These are phyloP conservation scores for Rubroshorea leprosula DNA, from an alignment of 345 rosid genomes.

Conservation along the genomic window DNA sequence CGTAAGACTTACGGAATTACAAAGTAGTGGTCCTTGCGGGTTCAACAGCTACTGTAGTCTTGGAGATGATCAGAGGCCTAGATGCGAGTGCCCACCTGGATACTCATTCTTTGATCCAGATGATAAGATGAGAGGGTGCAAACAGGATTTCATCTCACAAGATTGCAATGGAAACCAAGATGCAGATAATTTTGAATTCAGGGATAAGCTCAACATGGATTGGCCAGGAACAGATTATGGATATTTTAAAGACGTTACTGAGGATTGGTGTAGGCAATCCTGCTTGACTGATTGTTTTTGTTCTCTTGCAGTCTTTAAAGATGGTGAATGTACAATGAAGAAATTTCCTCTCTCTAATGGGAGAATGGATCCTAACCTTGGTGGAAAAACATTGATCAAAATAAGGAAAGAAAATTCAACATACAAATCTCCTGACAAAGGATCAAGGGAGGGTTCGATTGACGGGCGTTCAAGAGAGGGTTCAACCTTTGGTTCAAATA, in stretches of 20 bases:
- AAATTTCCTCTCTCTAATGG: constrained; percentile 34
- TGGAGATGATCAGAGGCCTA: too few species aligned
- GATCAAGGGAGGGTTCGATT: constrained; percentile 2
- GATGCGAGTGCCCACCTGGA: too few species aligned
- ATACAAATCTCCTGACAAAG: neutral
- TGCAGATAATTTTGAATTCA: constrained; percentile 18
- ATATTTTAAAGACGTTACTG: too few species aligned
- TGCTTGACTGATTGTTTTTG: too few species aligned
- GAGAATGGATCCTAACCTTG: neutral
- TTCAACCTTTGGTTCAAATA: too few species aligned
- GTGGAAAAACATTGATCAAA: constrained; percentile 18
- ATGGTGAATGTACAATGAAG: constrained; percentile 21
- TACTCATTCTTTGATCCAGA: too few species aligned
- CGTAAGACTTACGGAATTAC: neutral
- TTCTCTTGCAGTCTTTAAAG: constrained; percentile 9
- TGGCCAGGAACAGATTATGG: too few species aligned
- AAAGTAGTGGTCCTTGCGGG: constrained; percentile 54
- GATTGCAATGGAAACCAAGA: constrained; percentile 27
- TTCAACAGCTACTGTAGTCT: too few species aligned
- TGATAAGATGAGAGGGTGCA: too few species aligned
- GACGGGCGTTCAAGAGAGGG: too few species aligned
- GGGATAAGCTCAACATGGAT: constrained; percentile 16
- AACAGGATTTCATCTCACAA: too few species aligned
- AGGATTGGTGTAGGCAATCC: too few species aligned
- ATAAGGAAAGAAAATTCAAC: constrained; percentile 7